Evolutionary conservation across 1,284 basidiomycete species (phyloP).

Genomic region (Lignosus rhinocerotis): DNA sequence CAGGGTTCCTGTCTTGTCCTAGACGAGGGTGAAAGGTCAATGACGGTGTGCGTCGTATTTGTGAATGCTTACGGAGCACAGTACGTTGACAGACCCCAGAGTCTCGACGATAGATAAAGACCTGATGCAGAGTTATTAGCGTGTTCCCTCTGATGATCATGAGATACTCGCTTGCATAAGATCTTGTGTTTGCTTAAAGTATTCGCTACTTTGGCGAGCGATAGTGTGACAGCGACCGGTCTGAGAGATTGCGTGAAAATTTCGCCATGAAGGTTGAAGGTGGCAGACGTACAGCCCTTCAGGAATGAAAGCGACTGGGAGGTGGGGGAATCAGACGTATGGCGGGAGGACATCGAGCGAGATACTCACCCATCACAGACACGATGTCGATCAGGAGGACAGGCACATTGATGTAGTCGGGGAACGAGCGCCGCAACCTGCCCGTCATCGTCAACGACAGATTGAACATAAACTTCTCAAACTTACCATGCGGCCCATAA

Average conservation of each 20-base stretch:
- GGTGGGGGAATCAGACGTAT: neutral
- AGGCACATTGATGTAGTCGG: slow-evolving; percentile 56
- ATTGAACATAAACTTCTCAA: neutral
- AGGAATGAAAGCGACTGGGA: slow-evolving; percentile 56
- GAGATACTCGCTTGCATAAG: slow-evolving; percentile 48
- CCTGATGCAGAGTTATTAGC: neutral
- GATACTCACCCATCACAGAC: slow-evolving; percentile 43
- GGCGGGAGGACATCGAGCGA: too few relatives aligned
- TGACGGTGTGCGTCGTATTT: neutral
- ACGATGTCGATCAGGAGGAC: slow-evolving; percentile 59
- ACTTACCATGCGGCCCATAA: slow-evolving; percentile 53
- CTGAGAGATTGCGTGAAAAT: slow-evolving; percentile 23
- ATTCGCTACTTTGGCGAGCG: slow-evolving; percentile 48
- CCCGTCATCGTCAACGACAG: neutral
- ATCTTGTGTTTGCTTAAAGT: slow-evolving; percentile 57
- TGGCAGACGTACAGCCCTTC: slow-evolving; percentile 39
- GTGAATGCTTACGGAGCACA: slow-evolving; percentile 36
- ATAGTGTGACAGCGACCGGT: slow-evolving; percentile 46
- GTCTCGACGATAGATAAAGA: slow-evolving; percentile 43
- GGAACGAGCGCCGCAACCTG: slow-evolving; percentile 42
- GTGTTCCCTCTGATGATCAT: neutral
- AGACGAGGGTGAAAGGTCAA: neutral
- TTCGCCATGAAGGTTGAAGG: neutral
- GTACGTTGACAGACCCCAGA: slow-evolving; percentile 45
- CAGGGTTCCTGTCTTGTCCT: slow-evolving; percentile 50